Percentiles rank a stretch among this genome's conserved stretches.
phyloP scores from a whole-genome alignment of 148 eudicot genomes.

The Bassia scoparia region DNA sequence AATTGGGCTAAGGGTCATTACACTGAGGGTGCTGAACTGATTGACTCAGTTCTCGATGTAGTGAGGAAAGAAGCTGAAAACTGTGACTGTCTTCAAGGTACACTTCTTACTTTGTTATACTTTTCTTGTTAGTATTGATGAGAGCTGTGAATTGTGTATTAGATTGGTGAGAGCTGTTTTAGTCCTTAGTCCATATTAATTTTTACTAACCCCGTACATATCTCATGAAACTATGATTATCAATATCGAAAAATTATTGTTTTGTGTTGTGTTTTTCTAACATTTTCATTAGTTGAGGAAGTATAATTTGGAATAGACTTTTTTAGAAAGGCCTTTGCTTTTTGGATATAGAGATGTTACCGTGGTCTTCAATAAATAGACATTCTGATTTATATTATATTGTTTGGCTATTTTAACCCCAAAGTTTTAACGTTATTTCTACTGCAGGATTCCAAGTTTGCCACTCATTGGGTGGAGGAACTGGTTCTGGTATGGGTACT shows the following conservation, averaged over 20 bases:
- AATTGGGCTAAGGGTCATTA: constrained; percentile 85
- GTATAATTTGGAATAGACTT: too few species aligned
- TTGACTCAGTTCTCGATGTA: constrained; percentile 81
- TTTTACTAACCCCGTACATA: too few species aligned
- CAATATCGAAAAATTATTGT: too few species aligned
- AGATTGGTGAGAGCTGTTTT: neutral
- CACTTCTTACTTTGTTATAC: neutral
- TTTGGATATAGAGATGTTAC: too few species aligned
- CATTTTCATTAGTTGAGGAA: too few species aligned
- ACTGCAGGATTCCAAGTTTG: constrained; percentile 60
- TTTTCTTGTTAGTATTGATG: neutral
- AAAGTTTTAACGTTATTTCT: neutral
- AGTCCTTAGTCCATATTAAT: too few species aligned
- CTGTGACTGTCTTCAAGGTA: constrained; percentile 85
- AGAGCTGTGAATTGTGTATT: neutral
- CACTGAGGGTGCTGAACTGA: constrained; percentile 85
- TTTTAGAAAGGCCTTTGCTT: too few species aligned
- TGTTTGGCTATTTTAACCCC: too few species aligned
- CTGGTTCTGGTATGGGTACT: constrained; percentile 77
- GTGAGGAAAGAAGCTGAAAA: constrained; percentile 87
- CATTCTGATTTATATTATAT: too few species aligned
- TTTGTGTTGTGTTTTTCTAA: too few species aligned
- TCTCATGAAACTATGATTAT: too few species aligned
- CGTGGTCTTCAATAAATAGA: too few species aligned
- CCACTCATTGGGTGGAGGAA: constrained; percentile 68